Evolutionary conservation across 306 rosid genomes (phyloP), one percentile per base, ranked within the genome.

Genomic region (Cucumis cinereus): DNA sequence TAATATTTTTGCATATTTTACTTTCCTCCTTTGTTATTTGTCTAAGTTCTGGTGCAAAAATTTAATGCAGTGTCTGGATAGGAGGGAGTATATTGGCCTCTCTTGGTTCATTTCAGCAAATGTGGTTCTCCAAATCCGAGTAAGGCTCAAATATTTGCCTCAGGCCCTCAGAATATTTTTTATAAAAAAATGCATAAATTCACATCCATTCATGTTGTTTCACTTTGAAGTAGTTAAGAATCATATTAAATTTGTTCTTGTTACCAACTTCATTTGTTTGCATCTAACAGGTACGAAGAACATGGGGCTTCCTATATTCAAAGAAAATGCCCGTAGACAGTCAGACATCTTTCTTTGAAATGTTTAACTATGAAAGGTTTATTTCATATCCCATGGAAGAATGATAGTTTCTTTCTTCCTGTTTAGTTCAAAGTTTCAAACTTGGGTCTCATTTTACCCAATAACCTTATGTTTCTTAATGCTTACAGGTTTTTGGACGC

Each of bases 81-180:
- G 99, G 99, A 57, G 99, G 99, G 71, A 94, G 99, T 68, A 94
- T 94, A 82, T 86, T 94, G 92, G 99, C 99, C 38, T 94, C 99
- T 77, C 99, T 94, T 82, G 99, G 99, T 81, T 94, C 99, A 81
- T 92, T 94, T 87, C 99, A 94, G 84, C 84, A 82, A 73, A 84
- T 88, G 90, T 83, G 91, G 91, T 94, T 94, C 89, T 94, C 99
- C 74, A 94, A 85, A 78, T 86, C 99, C 24, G 99, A 94, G 99
- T 94, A 89, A 85, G 85, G n/a, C 74, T 43, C 35, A 43, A 68
- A 45, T 69, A 23, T 23, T 67, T 67, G 35, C 35, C 73, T 41
- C 54, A 11, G 78, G 26, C 10, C 50, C 41, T 38, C 8, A 7
- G 41, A 38, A 38, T n/a, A 38, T 38, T 38, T 38, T 0, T 38